Conservation (phyloP, 305 asterid genomes). For the Solanum hybrid region DNA sequence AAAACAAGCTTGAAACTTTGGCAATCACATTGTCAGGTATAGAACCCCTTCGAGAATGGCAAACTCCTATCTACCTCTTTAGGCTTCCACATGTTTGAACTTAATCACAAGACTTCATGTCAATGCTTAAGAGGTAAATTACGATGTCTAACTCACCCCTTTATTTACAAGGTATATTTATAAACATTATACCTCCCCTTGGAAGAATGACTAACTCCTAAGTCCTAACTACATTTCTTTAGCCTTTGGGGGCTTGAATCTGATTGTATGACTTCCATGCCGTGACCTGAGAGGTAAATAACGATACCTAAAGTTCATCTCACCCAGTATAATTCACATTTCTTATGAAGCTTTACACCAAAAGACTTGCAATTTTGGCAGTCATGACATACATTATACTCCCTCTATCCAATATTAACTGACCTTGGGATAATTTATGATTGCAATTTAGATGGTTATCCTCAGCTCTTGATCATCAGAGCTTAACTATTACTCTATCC, state of each 20-base stretch:
- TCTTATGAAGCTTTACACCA: background rate
- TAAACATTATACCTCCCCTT: background rate
- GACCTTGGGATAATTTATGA: background rate
- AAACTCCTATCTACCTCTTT: background rate
- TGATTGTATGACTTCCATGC: background rate
- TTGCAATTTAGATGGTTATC: background rate
- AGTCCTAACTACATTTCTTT: background rate
- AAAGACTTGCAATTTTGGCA: background rate
- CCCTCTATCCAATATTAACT: background rate
- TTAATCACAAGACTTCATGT: background rate
- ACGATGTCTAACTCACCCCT: background rate
- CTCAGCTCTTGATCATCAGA: background rate
- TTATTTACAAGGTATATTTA: background rate
- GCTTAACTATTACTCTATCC: background rate
- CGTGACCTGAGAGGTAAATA: background rate
- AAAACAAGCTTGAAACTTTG: background rate
- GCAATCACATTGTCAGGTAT: background rate
- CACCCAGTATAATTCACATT: background rate
- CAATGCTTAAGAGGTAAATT: background rate
- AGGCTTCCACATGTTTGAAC: background rate
- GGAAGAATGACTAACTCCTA: background rate
- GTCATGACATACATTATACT: background rate
- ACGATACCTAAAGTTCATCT: background rate
- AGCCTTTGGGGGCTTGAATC: background rate
- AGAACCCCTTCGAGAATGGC: background rate